Conservation (phyloP, 2,329 filamentous ascomycete species). For the Fusarium sp. region DNA sequence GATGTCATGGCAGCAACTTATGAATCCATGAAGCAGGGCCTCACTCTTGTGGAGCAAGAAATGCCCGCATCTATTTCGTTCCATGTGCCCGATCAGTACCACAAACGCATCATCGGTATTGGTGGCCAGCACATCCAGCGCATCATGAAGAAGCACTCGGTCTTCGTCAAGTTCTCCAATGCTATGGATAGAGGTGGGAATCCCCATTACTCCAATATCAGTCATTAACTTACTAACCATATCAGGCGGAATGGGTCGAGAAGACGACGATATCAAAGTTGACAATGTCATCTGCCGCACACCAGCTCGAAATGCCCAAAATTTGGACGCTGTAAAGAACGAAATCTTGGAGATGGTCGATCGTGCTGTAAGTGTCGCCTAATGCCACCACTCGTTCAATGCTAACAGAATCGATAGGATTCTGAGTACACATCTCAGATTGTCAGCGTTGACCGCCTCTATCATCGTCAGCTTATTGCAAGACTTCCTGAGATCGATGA, state of each 20-base stretch:
- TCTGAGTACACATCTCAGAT: slow-evolving; percentile 96
- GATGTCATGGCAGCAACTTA: slow-evolving; percentile 94
- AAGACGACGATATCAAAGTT: slow-evolving; percentile 98
- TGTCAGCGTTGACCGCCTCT: slow-evolving; percentile 92
- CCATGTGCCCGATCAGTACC: slow-evolving; percentile 98
- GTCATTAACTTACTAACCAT: slow-evolving; percentile 50
- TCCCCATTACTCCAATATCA: slow-evolving; percentile 2
- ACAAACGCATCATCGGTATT: slow-evolving; percentile 99
- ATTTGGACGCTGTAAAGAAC: slow-evolving; percentile 95
- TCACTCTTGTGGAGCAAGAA: slow-evolving; percentile 95
- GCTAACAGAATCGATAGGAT: slow-evolving; percentile 66
- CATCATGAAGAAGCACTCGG: slow-evolving; percentile 99
- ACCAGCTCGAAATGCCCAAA: slow-evolving; percentile 95
- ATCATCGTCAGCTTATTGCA: slow-evolving; percentile 92
- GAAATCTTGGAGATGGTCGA: slow-evolving; percentile 99
- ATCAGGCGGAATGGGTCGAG: slow-evolving; percentile 78
- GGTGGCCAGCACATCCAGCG: slow-evolving; percentile 98
- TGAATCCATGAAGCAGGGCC: slow-evolving; percentile 91
- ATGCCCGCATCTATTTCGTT: slow-evolving; percentile 99
- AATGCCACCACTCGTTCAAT: not conserved
- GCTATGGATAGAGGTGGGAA: slow-evolving; percentile 88
- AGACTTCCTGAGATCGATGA: slow-evolving; percentile 91
- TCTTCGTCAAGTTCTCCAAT: slow-evolving; percentile 99
- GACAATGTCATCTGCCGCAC: slow-evolving; percentile 99
- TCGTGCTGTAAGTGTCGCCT: slow-evolving; percentile 73